A percentile compares a stretch with the other conserved stretches of the same genome.
phyloP scores from a whole-genome alignment of 2,329 filamentous ascomycete genomes.

The Ceratocystis cacaofunesta region DNA sequence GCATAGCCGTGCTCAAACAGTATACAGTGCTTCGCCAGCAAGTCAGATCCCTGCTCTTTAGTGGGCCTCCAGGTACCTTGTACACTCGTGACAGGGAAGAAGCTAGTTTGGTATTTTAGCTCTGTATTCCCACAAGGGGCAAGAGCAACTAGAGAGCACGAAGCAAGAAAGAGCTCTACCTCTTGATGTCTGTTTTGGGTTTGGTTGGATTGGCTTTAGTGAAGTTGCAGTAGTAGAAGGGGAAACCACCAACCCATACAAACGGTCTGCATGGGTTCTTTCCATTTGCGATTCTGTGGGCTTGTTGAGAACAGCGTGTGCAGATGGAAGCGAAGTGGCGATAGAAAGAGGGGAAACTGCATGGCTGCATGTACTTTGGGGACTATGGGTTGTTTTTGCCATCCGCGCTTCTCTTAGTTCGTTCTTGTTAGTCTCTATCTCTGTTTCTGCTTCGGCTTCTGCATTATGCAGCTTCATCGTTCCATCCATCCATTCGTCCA shows the following conservation, averaged over 20 bases:
- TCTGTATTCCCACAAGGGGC: constrained; percentile 7
- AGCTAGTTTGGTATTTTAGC: constrained; percentile 1
- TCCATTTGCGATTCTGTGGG: not conserved
- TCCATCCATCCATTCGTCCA: not conserved
- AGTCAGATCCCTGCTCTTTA: not conserved
- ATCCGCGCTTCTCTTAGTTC: not conserved
- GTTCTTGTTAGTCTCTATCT: not conserved
- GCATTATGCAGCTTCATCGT: not conserved
- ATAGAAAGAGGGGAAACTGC: not conserved
- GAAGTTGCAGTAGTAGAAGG: not conserved
- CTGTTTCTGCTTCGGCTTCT: not conserved
- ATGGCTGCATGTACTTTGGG: not conserved
- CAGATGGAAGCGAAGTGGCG: not conserved
- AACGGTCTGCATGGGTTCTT: not conserved
- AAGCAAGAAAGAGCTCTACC: not conserved
- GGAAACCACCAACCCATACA: not conserved
- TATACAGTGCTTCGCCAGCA: constrained; percentile 5
- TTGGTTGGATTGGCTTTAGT: not conserved
- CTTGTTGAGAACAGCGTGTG: constrained; percentile 4
- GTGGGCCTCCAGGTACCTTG: constrained; percentile 2
- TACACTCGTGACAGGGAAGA: constrained; percentile 2
- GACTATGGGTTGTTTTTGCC: not conserved
- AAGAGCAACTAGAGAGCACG: not conserved
- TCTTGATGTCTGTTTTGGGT: constrained; percentile 2
- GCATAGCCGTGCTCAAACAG: constrained; percentile 7